Percentiles rank a stretch among this genome's conserved stretches.
phyloP scores from a whole-genome alignment of 768 basidiomycete species.

The Leccinum disarticulatum region DNA sequence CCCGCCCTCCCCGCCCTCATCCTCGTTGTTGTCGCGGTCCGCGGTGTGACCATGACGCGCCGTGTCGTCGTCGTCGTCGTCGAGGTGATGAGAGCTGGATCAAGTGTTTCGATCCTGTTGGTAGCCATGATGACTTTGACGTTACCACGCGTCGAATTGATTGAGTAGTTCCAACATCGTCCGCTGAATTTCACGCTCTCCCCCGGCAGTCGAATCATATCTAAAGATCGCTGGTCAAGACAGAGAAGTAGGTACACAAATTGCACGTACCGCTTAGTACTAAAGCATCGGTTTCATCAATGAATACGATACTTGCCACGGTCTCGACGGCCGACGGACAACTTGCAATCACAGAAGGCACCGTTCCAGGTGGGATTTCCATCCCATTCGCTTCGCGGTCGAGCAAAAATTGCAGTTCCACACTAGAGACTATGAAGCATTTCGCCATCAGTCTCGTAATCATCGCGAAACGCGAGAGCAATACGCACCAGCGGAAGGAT shows the following conservation, averaged over 20 bases:
- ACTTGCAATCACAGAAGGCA: slow-evolving; percentile 65
- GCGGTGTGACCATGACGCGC: no score
- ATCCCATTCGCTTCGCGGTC: slow-evolving; percentile 58
- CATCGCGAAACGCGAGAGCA: neutral
- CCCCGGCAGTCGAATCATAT: slow-evolving; percentile 97
- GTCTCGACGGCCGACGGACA: slow-evolving; percentile 71
- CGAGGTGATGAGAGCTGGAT: slow-evolving; percentile 97
- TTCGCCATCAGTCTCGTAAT: slow-evolving; percentile 4
- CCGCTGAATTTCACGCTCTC: slow-evolving; percentile 98
- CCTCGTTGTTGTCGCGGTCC: no score
- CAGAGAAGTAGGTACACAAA: neutral
- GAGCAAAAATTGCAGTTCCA: slow-evolving; percentile 69
- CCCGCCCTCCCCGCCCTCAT: no score
- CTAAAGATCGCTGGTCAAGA: slow-evolving; percentile 38
- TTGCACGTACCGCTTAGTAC: slow-evolving; percentile 86
- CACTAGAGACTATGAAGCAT: slow-evolving; percentile 59
- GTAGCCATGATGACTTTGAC: slow-evolving; percentile 99
- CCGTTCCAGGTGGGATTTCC: slow-evolving; percentile 51
- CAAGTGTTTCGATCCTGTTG: slow-evolving; percentile 94
- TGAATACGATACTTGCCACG: slow-evolving; percentile 97
- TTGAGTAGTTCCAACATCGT: slow-evolving; percentile 99
- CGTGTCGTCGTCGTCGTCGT: no score
- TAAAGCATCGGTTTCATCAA: slow-evolving; percentile 99
- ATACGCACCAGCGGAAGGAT: slow-evolving; percentile 70
- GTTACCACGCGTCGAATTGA: slow-evolving; percentile 96